These are phyloP conservation scores for Neoboletus brunneissimus DNA, from an alignment of 768 basidiomycete genomes.

Conservation along the genomic window DNA sequence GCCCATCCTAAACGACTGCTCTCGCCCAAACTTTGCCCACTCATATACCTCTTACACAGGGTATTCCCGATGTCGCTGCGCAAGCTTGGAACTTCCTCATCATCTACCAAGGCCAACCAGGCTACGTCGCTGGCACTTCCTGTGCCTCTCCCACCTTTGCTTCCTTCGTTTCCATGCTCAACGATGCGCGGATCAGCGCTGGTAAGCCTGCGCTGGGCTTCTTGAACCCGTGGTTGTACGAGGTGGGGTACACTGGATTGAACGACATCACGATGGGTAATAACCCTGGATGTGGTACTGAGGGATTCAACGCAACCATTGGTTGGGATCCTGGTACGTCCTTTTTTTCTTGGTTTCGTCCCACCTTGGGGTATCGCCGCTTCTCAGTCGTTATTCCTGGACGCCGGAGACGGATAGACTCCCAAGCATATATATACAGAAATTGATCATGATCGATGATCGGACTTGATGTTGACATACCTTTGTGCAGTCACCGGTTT, in stretches of 20 bases:
- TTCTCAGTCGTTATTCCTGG: not conserved
- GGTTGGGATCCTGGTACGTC: slow-evolving; percentile 61
- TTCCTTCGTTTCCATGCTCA: slow-evolving; percentile 60
- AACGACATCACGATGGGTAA: slow-evolving; percentile 61
- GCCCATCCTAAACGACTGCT: too few species aligned
- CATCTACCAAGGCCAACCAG: slow-evolving; percentile 38
- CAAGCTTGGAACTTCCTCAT: slow-evolving; percentile 51
- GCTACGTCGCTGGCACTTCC: slow-evolving; percentile 60
- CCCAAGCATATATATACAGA: not conserved
- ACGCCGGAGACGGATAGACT: not conserved
- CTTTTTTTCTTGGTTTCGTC: too few species aligned
- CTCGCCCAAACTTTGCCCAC: not conserved
- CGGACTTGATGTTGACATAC: not conserved
- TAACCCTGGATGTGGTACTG: slow-evolving; percentile 59
- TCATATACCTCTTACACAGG: slow-evolving; percentile 30
- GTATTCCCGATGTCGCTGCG: slow-evolving; percentile 64
- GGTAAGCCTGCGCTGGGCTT: slow-evolving; percentile 53
- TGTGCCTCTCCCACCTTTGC: slow-evolving; percentile 64
- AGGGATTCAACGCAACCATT: slow-evolving; percentile 57
- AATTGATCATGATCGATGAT: not conserved
- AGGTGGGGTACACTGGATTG: slow-evolving; percentile 31
- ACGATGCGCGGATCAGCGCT: slow-evolving; percentile 53
- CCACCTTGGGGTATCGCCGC: not conserved
- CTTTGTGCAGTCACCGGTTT: slow-evolving; percentile 46
- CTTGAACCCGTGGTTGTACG: slow-evolving; percentile 62